Base-by-base conservation (phyloP, 192 early-diverging fungal species). In the Pecoramyces ruminantium region DNA sequence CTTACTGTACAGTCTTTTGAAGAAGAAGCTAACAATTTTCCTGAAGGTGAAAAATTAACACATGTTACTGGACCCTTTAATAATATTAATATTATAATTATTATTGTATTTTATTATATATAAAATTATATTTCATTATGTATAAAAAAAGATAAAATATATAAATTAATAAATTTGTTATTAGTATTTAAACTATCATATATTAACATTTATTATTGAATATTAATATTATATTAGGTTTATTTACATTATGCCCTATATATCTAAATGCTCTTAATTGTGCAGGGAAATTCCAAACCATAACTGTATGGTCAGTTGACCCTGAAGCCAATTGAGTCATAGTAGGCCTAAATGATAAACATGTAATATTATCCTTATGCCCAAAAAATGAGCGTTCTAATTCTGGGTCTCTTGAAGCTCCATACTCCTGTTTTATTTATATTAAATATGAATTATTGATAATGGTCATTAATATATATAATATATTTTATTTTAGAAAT, bases 201-300 rank as follows among this genome's bases (percentile, higher is more conserved):
- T n/a, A n/a, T n/a, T n/a, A n/a, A n/a, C n/a, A n/a, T n/a, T n/a
- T n/a, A n/a, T n/a, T n/a, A n/a, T n/a, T n/a, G n/a, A n/a, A n/a
- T n/a, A n/a, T n/a, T n/a, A n/a, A n/a, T n/a, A n/a, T n/a, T n/a
- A n/a, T n/a, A n/a, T n/a, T n/a, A n/a, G 38, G 17, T 34, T 78
- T 84, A 29, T 51, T 15, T 84, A 88, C 89, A 81, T 84, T 91
- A 81, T 91, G 90, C 14, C 90, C 90, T 16, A 90, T 86, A 81
- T 89, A 91, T 5, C 90, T 81, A 77, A 88, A 90, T 0, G 89
- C 89, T 25, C 90, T 79, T 58, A 91, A 79, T 79, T 89, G 88
- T 18, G 89, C 87, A 80, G 88, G 89, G 78, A 91, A 91, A 81
- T 91, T 91, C 90, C 90, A 91, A 4, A 90, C 83, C 89, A 91